phyloP scores from a whole-genome alignment of 228 moss, liverwort and hornwort genomes.

The Sphagnum fallax region DNA sequence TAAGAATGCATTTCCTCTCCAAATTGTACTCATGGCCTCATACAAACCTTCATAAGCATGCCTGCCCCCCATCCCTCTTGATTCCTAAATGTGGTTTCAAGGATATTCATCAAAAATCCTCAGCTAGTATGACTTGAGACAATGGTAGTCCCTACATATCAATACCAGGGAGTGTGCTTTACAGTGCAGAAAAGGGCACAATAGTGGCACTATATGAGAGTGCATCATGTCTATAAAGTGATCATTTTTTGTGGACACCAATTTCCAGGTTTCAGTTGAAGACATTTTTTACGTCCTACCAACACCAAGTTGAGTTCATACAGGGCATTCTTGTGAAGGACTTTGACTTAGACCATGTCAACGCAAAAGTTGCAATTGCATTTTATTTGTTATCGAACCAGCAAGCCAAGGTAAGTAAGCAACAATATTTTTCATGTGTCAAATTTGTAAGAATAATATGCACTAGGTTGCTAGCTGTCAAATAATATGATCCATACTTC shows the following conservation, averaged over 20 bases:
- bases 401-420: slow-evolving; percentile 52
- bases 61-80: background rate
- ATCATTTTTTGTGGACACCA: background rate
- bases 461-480: no score
- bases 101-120: no score
- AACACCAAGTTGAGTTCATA: slow-evolving; percentile 75
- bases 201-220: no score
- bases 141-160: no score
- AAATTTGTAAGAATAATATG: no score
- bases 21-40: slow-evolving; percentile 88
- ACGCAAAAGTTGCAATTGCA: slow-evolving; percentile 86
- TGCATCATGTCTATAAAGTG: no score
- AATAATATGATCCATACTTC: no score
- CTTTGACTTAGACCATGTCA: slow-evolving; percentile 87
- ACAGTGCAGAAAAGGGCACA: no score
- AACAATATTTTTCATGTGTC: no score
- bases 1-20: slow-evolving; percentile 86
- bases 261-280: slow-evolving; percentile 80
- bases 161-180: no score
- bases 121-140: no score
- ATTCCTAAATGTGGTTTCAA: background rate
- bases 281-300: slow-evolving; percentile 71
- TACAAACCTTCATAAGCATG: slow-evolving; percentile 86
- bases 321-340: slow-evolving; percentile 83
- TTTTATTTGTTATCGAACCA: slow-evolving; percentile 79